A percentile compares a stretch with the other conserved stretches of the same genome.
Conservation (phyloP, 805 yeast species). For the Candida coquimbonensis region DNA sequence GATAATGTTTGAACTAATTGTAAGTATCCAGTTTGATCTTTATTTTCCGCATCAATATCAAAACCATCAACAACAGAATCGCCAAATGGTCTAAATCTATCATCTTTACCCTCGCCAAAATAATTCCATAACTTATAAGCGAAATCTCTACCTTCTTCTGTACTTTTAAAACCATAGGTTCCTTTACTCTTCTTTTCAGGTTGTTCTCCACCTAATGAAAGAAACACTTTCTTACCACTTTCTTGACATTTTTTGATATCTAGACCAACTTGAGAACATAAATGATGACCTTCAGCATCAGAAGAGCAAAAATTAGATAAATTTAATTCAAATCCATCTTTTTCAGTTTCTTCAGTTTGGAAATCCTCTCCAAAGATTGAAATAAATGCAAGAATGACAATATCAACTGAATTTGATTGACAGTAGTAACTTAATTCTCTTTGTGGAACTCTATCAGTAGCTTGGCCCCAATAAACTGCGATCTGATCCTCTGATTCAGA, state of each 20-base stretch:
- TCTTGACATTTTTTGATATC: constrained; percentile 74
- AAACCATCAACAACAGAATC: constrained; percentile 80
- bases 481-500: constrained; percentile 20
- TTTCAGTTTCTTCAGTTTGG: neutral
- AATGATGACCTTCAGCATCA: constrained; percentile 26
- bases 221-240: constrained; percentile 67
- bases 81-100: constrained; percentile 54
- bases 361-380: constrained; percentile 15
- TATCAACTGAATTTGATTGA: constrained; percentile 60
- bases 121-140: constrained; percentile 55
- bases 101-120: constrained; percentile 45
- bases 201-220: constrained; percentile 71
- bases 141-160: constrained; percentile 61
- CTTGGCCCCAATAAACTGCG: constrained; percentile 77
- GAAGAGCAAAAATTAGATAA: constrained; percentile 46
- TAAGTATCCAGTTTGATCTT: constrained; percentile 56
- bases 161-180: constrained; percentile 73
- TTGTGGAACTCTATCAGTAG: constrained; percentile 42
- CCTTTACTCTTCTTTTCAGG: constrained; percentile 35
- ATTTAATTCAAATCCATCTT: constrained; percentile 33
- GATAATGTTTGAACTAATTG: constrained; percentile 48
- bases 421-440: constrained; percentile 48
- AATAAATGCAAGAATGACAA: constrained; percentile 60
- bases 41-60: constrained; percentile 83
- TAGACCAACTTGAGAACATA: constrained; percentile 48